Base-by-base conservation (phyloP, 345 rosid species). In the Linum tenue region DNA sequence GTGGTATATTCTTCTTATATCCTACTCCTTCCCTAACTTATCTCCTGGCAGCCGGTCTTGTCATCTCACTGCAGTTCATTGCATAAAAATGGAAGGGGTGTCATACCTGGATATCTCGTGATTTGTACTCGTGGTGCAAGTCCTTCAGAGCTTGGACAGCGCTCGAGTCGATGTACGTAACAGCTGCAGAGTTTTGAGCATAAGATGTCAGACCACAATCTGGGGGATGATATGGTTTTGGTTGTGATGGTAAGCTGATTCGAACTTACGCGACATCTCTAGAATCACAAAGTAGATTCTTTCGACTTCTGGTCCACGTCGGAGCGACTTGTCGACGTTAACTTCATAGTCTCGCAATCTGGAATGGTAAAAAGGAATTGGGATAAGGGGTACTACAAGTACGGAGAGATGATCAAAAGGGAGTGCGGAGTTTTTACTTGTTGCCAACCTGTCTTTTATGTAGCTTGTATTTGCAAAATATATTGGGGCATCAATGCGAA, bases 221-320 rank as follows among this genome's bases (percentile, higher is more conserved):
- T 7, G 53, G 53, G 14, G 9, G 2, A 7, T 5, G 10, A 3
- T 43, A 5, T 43, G 50, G 50, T 43, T 4, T 1, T 5, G 50
- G 6, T 43, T 5, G 53, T 48, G 14, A 10, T 48, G 53, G 53
- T 9, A 9, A 8, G 2, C 7, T 14, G 7, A 6, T 48, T 10
- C 8, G 22, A 37, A 57, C 60, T 57, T 57, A 57, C 60, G 60
- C 2, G 60, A 31, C 60, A 57, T 57, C 60, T 57, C 60, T 16
- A 57, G 8, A 57, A 57, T 57, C 60, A 57, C 60, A 57, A 57
- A 57, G 38, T 57, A 57, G 3, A 57, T 57, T 17, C 60, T 57
- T 57, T 57, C 60, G 60, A 57, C 60, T 57, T 57, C 60, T 17
- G 60, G 60, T 17, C 60, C 60, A 17, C 60, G 60, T 12, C 60